These are phyloP conservation scores for Leptomonas seymouri DNA, from an alignment of 208 protist species.

Conservation along the genomic window DNA sequence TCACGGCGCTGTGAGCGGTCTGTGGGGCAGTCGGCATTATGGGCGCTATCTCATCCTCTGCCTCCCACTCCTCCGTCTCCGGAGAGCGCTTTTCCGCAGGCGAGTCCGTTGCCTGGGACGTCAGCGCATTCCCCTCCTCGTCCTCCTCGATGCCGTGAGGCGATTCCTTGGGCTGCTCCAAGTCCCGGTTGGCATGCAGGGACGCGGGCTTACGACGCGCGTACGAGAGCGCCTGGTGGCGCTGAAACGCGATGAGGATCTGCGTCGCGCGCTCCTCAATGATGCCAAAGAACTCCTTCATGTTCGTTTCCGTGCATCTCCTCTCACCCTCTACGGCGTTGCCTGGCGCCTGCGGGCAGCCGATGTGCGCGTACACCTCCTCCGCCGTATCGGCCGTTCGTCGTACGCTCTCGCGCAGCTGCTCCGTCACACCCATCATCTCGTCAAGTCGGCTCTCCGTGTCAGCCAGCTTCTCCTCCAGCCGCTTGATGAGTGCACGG, in stretches of 20 bases:
- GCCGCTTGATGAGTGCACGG: constrained; percentile 78
- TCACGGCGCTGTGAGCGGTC: constrained; percentile 54
- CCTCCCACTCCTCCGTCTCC: constrained; percentile 31
- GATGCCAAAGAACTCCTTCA: constrained; percentile 86
- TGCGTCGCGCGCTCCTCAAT: constrained; percentile 90
- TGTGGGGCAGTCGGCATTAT: constrained; percentile 50
- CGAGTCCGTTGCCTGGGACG: constrained; percentile 30
- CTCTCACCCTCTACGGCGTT: constrained; percentile 27
- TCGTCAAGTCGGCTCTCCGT: constrained; percentile 86
- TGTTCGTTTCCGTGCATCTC: constrained; percentile 86
- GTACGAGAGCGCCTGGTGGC: constrained; percentile 27
- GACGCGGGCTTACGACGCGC: constrained; percentile 10
- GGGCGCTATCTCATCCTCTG: constrained; percentile 34
- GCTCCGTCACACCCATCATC: constrained; percentile 47
- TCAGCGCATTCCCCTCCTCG: constrained; percentile 35
- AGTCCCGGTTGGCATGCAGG: constrained; percentile 10
- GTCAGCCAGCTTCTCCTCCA: constrained; percentile 87
- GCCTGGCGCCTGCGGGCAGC: constrained; percentile 48
- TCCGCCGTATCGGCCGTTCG: constrained; percentile 73
- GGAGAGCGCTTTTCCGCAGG: constrained; percentile 27
- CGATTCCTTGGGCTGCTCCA: constrained; percentile 11
- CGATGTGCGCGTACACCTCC: constrained; percentile 76
- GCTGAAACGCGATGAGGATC: constrained; percentile 77
- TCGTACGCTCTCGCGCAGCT: constrained; percentile 66
- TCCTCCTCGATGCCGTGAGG: constrained; percentile 12